Evolutionary conservation across 345 rosid species (phyloP), one percentile per base, ranked within the genome.

Genomic region (Kernera saxatilis): DNA sequence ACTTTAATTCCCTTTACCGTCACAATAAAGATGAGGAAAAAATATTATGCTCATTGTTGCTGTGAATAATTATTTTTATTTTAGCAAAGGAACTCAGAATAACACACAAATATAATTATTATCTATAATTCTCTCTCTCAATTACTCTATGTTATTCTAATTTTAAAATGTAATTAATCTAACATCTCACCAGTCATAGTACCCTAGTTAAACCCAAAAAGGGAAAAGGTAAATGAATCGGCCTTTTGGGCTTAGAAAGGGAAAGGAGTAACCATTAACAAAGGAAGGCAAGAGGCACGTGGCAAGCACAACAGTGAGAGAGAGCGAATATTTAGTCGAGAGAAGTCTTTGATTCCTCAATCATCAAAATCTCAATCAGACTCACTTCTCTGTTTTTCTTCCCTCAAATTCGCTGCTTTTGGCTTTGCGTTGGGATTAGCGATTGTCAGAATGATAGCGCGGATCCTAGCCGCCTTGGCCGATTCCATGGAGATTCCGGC

Each of bases 381-480:
- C 18, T 29, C 62, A 5, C 2, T 12, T 40, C 53, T 62, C 53
- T 60, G 35, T 40, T 15, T 40, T 15, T 4, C 21, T 19, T 8
- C 55, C 45, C 36, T 46, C 27, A 26, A 59, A 49, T 14, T 23
- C 17, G 40, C 23, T 18, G 40, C 30, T 58, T 57, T 45, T 32
- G 13, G 35, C 39, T 67, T 67, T 67, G 50, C 11, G 22, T 46
- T 22, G 22, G 37, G 32, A 40, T 40, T 11, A 23, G 17, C 33
- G 5, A 29, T 15, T 17, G 49, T 61, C n/a, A 56, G 66, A 57
- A 71, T 77, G 66, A 81, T 84, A 79, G 78, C 70, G 49, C 83
- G 84, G 43, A 39, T 86, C 39, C 66, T 90, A 35, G 59, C 67
- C 40, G 78, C 79, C 32, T 58, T 82, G 60, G 58, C 68, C 48